Conservation (phyloP, 2,329 filamentous ascomycete species). For the Pleomassaria siparia region DNA sequence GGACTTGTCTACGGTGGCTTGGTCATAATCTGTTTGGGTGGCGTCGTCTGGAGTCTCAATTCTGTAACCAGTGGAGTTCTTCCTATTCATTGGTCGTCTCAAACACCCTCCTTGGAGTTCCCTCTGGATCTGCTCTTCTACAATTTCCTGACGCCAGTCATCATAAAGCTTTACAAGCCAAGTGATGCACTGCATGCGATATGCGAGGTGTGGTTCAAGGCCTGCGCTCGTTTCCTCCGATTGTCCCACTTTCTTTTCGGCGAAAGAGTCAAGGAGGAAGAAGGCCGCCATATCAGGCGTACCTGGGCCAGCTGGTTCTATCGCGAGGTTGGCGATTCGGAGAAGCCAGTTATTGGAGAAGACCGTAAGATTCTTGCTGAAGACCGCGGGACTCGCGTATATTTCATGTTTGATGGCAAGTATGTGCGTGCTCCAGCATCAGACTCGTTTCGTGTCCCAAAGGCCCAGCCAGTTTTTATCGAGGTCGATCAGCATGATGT, state of each 20-base stretch:
- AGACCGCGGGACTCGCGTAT: slow-evolving; percentile 44
- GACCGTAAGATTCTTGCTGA: slow-evolving; percentile 33
- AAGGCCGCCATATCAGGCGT: slow-evolving; percentile 66
- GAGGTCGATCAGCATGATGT: slow-evolving; percentile 70
- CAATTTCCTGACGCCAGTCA: slow-evolving; percentile 90
- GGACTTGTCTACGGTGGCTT: slow-evolving; percentile 93
- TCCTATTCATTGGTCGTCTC: slow-evolving; percentile 90
- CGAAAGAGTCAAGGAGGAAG: slow-evolving; percentile 77
- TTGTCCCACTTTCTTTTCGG: slow-evolving; percentile 94
- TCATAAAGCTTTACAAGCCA: slow-evolving; percentile 81
- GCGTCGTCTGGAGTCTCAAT: slow-evolving; percentile 90
- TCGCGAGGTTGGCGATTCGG: slow-evolving; percentile 44
- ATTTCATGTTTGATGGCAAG: slow-evolving; percentile 70
- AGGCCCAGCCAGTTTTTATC: slow-evolving; percentile 78
- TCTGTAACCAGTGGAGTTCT: slow-evolving; percentile 70
- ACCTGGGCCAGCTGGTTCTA: slow-evolving; percentile 62
- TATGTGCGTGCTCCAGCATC: slow-evolving; percentile 93
- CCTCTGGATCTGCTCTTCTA: slow-evolving; percentile 93
- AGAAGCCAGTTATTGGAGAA: slow-evolving; percentile 38
- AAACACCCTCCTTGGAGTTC: slow-evolving; percentile 90
- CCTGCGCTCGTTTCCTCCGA: slow-evolving; percentile 75
- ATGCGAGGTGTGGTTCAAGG: slow-evolving; percentile 96
- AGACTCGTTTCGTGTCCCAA: slow-evolving; percentile 91
- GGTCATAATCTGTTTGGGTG: slow-evolving; percentile 89
- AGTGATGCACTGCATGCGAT: slow-evolving; percentile 80